Percentiles rank a stretch among this genome's conserved stretches.
phyloP scores from a whole-genome alignment of 2,329 filamentous ascomycete species.

The Penicillium sp. region DNA sequence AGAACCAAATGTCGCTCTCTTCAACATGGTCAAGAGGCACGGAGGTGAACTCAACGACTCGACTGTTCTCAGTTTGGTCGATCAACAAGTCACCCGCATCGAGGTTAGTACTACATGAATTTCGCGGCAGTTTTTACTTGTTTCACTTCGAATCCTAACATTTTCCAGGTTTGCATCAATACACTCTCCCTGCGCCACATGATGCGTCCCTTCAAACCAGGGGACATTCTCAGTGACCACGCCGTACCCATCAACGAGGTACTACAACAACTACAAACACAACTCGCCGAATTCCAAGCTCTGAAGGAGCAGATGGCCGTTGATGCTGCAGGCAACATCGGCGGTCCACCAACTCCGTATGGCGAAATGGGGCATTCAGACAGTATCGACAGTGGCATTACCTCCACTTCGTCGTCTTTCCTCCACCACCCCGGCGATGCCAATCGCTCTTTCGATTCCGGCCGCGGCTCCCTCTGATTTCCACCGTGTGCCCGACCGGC shows the following conservation, averaged over 20 bases:
- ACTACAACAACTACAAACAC: constrained; percentile 40
- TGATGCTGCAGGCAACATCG: constrained; percentile 26
- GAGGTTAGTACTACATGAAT: constrained; percentile 64
- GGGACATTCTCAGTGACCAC: constrained; percentile 66
- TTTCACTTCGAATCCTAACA: constrained; percentile 5
- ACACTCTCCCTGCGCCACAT: constrained; percentile 78
- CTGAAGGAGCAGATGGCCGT: constrained; percentile 40
- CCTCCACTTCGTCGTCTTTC: constrained; percentile 31
- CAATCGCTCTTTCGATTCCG: constrained; percentile 18
- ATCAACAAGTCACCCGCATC: constrained; percentile 92
- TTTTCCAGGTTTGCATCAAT: constrained; percentile 70
- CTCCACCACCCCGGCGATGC: constrained; percentile 23
- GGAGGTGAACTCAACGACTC: constrained; percentile 85
- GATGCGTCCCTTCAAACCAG: constrained; percentile 63
- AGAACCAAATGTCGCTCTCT: constrained; percentile 75
- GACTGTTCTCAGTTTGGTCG: constrained; percentile 84
- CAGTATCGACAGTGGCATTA: constrained; percentile 19
- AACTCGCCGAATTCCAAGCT: constrained; percentile 42
- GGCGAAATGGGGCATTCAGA: constrained; percentile 11
- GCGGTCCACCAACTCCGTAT: constrained; percentile 13
- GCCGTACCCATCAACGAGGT: constrained; percentile 75
- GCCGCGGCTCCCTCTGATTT: constrained; percentile 14
- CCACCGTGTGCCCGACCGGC: not conserved
- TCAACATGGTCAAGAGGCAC: constrained; percentile 69
- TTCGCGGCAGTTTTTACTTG: not conserved